Conservation (phyloP, 208 protist genomes). For the Leishmania braziliensis region DNA sequence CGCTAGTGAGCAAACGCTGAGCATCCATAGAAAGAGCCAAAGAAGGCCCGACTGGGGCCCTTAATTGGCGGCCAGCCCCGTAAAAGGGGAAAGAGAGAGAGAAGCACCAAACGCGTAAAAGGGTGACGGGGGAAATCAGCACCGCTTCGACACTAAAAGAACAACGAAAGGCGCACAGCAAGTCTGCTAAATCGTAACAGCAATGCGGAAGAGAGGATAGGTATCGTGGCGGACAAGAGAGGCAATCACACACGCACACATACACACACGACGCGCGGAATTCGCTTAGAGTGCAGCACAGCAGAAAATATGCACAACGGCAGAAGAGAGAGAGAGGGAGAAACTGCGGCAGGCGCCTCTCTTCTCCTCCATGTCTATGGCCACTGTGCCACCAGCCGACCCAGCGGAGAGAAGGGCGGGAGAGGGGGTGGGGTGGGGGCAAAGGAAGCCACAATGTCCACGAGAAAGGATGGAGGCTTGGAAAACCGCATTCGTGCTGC, state of each 20-base stretch:
- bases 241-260: background rate
- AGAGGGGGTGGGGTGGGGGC: background rate
- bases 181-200: background rate
- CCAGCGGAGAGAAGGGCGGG: too few relatives aligned
- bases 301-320: background rate
- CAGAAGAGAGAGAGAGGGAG: background rate
- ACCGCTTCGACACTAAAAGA: background rate
- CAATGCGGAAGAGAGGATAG: background rate
- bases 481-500: too few relatives aligned
- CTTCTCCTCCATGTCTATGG: too few relatives aligned
- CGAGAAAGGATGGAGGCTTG: too few relatives aligned
- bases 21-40: background rate
- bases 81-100: background rate
- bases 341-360: too few relatives aligned
- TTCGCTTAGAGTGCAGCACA: background rate
- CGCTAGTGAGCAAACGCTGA: background rate
- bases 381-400: too few relatives aligned
- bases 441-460: background rate
- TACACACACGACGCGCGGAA: background rate
- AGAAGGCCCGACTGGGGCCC: background rate
- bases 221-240: background rate
- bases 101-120: background rate
- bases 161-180: background rate
- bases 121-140: background rate
- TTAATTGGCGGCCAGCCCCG: background rate